Base-by-base conservation (phyloP, 805 yeast genomes). In the Starmera dryadoides region DNA sequence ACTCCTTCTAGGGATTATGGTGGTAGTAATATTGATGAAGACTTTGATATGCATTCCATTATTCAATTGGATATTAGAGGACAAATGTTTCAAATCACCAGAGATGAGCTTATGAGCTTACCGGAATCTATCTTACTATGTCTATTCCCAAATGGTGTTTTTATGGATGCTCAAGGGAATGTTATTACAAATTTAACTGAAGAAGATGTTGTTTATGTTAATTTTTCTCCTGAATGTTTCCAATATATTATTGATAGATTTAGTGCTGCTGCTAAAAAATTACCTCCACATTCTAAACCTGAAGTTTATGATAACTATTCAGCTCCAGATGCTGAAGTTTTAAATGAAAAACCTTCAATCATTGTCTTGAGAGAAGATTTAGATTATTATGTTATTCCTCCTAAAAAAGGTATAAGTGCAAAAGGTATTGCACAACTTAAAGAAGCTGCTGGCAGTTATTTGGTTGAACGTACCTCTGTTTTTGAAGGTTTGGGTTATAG, bases 341-440 rank as follows among this genome's bases (percentile, higher is more conserved):
- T 89, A 44, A 79, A 76, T 46, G 79, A 77, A 44, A 84, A 86
- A 48, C 98, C 98, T 0, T 82, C 96, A 1, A 81, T 93, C 33
- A 87, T 93, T 40, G 96, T 91, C 4, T 68, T 93, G 39, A 71
- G 97, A 45, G 98, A 93, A 59, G 98, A 93, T 60, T 70, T 93
- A 48, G 98, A 93, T 57, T 93, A 77, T 62, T 93, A 89, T 60
- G 86, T 94, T 46, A 80, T 93, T 15, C 94, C 96, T 3, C 89
- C 86, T 33, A 62, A 64, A 31, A 60, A 71, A 2, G 81, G 83
- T 2, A 62, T 79, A 30, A 59, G 67, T 36, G 64, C 66, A 18
- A 79, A 76, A 20, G 76, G 79, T 33, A 79, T 88, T 72, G 74
- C 76, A 47, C 67, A 69, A 30, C 65, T 91, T 44, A 91, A 91